Conservation (phyloP, 306 rosid species). For the Malus domestica region DNA sequence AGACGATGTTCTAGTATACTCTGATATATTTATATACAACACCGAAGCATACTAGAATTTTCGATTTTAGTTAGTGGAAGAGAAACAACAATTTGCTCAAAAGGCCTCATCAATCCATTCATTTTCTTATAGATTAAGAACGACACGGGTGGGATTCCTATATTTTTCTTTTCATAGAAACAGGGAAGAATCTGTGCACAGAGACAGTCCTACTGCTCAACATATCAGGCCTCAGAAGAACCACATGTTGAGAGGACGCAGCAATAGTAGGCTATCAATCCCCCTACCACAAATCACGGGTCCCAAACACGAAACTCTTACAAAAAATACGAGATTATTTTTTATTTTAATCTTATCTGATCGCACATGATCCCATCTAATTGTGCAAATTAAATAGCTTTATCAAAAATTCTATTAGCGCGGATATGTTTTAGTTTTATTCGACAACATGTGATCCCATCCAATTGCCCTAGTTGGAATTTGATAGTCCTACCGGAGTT, state of each 20-base stretch:
- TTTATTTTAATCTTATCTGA: no score
- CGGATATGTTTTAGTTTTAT: no score
- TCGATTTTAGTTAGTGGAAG: background rate
- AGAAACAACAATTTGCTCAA: background rate
- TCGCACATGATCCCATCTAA: fast-evolving
- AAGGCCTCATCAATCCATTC: background rate
- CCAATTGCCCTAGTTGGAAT: no score
- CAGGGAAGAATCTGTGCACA: background rate
- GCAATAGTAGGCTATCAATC: background rate
- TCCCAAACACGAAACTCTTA: no score
- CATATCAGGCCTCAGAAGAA: background rate
- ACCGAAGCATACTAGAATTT: no score
- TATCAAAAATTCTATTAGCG: fast-evolving
- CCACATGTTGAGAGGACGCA: slow-evolving; percentile 2
- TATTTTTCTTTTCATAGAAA: background rate
- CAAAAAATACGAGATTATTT: no score
- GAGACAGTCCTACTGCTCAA: background rate
- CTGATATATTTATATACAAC: background rate
- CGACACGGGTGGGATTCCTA: background rate
- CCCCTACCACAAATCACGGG: background rate
- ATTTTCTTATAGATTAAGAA: background rate
- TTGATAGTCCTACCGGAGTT: no score
- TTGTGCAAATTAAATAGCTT: fast-evolving
- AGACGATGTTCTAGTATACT: fast-evolving
- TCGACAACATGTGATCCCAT: background rate